These are phyloP conservation scores for Sequoia sempervirens DNA, from an alignment of 75 land plant species.

Conservation along the genomic window DNA sequence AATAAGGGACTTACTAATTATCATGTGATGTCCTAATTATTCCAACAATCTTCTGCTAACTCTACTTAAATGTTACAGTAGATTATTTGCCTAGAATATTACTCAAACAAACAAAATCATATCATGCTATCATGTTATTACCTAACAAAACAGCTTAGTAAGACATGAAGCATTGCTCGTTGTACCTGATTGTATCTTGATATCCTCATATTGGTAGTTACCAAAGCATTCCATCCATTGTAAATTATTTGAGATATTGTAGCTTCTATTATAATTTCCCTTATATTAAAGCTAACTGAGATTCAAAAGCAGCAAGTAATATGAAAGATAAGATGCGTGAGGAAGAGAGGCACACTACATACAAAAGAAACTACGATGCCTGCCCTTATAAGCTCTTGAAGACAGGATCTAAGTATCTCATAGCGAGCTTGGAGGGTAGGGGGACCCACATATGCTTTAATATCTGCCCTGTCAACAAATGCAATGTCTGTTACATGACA, in stretches of 20 bases:
- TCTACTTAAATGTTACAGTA: background rate
- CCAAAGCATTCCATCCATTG: background rate
- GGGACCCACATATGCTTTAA: constrained; percentile 90
- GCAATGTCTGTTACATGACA: constrained; percentile 71
- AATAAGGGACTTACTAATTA: no score
- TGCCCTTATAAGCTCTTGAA: constrained; percentile 63
- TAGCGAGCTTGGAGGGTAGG: constrained; percentile 86
- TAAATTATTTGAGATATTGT: background rate
- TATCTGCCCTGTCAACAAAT: constrained; percentile 94
- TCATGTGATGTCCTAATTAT: no score
- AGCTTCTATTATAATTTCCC: background rate
- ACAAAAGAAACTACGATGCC: constrained; percentile 51
- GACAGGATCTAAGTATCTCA: constrained; percentile 79
- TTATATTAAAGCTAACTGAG: background rate
- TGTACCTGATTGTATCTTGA: background rate
- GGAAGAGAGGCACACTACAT: background rate
- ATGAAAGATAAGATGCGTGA: background rate
- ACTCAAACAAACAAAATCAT: background rate
- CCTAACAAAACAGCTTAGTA: background rate
- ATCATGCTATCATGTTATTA: background rate
- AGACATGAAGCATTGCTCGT: background rate
- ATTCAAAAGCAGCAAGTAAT: background rate
- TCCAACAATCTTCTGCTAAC: background rate
- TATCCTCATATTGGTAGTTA: background rate
- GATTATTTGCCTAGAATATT: background rate